A percentile compares a stretch with the other conserved stretches of the same genome.
These are phyloP conservation scores for Endogone sp. DNA, from an alignment of 192 early-diverging fungal species.

Conservation along the genomic window DNA sequence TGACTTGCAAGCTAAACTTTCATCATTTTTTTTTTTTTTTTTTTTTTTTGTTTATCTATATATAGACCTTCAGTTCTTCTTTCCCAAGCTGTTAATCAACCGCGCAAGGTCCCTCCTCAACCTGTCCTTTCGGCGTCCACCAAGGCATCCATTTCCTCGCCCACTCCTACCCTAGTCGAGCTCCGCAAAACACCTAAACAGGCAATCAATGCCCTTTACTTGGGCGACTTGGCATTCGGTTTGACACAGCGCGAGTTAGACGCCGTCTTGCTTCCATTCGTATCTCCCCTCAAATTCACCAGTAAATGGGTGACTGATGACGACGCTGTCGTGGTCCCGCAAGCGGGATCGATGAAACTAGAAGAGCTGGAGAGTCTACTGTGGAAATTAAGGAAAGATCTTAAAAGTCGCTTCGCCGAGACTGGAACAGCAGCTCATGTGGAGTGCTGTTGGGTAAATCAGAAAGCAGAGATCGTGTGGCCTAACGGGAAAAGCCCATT, in stretches of 20 bases:
- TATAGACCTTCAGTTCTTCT: slow-evolving; percentile 28
- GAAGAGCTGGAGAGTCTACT: slow-evolving; percentile 47
- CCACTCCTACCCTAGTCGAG: slow-evolving; percentile 22
- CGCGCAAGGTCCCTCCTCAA: slow-evolving; percentile 4
- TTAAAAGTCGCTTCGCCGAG: slow-evolving; percentile 30
- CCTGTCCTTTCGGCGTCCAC: neutral
- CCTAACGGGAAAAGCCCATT: slow-evolving; percentile 17
- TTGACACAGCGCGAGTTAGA: slow-evolving; percentile 45
- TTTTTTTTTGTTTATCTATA: neutral
- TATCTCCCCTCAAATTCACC: slow-evolving; percentile 15
- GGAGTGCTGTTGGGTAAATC: slow-evolving; percentile 55
- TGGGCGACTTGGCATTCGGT: slow-evolving; percentile 48
- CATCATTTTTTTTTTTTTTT: no score
- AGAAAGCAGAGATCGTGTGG: slow-evolving; percentile 43
- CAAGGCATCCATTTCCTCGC: slow-evolving; percentile 1
- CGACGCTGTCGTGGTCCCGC: slow-evolving; percentile 44
- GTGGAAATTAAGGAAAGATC: slow-evolving; percentile 29
- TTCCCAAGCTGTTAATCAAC: slow-evolving; percentile 29
- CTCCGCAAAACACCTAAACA: slow-evolving; percentile 35
- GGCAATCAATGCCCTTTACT: slow-evolving; percentile 56
- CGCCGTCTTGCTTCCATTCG: slow-evolving; percentile 15
- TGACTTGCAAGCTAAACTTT: neutral
- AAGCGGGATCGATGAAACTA: slow-evolving; percentile 36
- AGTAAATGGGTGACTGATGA: slow-evolving; percentile 50
- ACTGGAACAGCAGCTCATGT: slow-evolving; percentile 31